phyloP scores from a whole-genome alignment of 2,329 filamentous ascomycete species.

The Pyrenophora teres region DNA sequence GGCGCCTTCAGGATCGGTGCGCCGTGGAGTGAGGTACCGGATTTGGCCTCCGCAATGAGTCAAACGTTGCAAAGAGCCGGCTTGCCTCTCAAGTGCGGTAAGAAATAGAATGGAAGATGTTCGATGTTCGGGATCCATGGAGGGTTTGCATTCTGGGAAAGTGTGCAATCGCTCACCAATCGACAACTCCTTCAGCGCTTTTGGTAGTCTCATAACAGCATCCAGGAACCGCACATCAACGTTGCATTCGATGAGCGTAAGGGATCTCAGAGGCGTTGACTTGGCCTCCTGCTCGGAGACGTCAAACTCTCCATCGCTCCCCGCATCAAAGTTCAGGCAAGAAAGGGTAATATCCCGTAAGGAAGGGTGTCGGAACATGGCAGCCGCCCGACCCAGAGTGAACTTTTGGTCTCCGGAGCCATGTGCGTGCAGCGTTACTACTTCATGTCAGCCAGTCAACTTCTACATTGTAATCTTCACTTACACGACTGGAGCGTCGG shows the following conservation, averaged over 20 bases:
- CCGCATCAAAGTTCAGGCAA: slow-evolving; percentile 38
- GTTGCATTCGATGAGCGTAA: slow-evolving; percentile 47
- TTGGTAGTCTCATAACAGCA: slow-evolving; percentile 37
- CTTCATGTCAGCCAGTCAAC: slow-evolving; percentile 11
- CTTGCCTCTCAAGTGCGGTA: slow-evolving; percentile 36
- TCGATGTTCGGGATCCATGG: slow-evolving; percentile 16
- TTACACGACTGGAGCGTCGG: slow-evolving; percentile 41
- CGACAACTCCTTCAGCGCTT: slow-evolving; percentile 37
- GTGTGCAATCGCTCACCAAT: slow-evolving; percentile 41
- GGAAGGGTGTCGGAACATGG: slow-evolving; percentile 43
- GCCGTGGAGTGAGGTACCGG: slow-evolving; percentile 11
- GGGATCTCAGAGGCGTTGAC: slow-evolving; percentile 36
- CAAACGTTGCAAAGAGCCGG: slow-evolving; percentile 37
- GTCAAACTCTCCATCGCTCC: slow-evolving; percentile 12
- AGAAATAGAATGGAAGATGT: slow-evolving; percentile 36
- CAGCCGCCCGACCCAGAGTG: slow-evolving; percentile 27
- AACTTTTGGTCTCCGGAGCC: slow-evolving; percentile 35
- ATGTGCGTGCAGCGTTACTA: slow-evolving; percentile 44
- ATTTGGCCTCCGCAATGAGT: slow-evolving; percentile 34
- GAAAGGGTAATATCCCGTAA: slow-evolving; percentile 40
- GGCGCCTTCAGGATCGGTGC: slow-evolving; percentile 21
- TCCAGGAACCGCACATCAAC: slow-evolving; percentile 36
- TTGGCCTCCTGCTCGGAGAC: slow-evolving; percentile 24
- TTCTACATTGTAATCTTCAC: background rate
- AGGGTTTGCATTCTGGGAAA: slow-evolving; percentile 33